These are phyloP conservation scores for Acacia concinna DNA, from an alignment of 331 rosid genomes.

Conservation along the genomic window DNA sequence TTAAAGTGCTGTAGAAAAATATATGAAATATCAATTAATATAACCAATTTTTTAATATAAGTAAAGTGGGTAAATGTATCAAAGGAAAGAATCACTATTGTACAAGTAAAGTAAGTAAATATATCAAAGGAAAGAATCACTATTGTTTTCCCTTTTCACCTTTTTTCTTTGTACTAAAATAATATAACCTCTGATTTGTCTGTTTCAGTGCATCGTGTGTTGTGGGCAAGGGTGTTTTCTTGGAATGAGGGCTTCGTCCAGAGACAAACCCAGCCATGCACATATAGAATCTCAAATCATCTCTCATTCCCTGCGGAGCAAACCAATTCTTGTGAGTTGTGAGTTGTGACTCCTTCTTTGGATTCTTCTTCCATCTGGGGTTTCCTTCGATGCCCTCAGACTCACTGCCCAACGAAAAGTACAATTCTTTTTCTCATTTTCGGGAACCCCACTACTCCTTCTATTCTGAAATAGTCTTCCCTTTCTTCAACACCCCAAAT, in stretches of 20 bases:
- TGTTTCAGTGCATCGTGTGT: not conserved
- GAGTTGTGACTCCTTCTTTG: conserved; percentile 41
- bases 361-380: conserved; percentile 34
- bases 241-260: conserved; percentile 49
- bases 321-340: conserved; percentile 28
- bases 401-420: conserved; percentile 32
- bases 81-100: too few relatives aligned
- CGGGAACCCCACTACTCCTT: conserved; percentile 37
- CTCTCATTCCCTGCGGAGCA: conserved; percentile 32
- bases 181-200: too few relatives aligned
- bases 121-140: too few relatives aligned
- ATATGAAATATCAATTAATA: too few relatives aligned
- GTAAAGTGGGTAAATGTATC: too few relatives aligned
- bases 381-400: conserved; percentile 44
- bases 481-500: conserved; percentile 34
- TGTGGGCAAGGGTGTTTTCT: conserved; percentile 35
- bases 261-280: conserved; percentile 54
- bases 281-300: conserved; percentile 46
- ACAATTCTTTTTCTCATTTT: conserved; percentile 45
- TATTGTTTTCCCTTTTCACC: too few relatives aligned
- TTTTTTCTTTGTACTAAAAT: too few relatives aligned
- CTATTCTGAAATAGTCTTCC: conserved; percentile 11
- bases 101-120: too few relatives aligned
- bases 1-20: too few relatives aligned
- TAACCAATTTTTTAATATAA: too few relatives aligned